phyloP scores from a whole-genome alignment of 495 filamentous ascomycete genomes.

The Aspergillus nanangensis region DNA sequence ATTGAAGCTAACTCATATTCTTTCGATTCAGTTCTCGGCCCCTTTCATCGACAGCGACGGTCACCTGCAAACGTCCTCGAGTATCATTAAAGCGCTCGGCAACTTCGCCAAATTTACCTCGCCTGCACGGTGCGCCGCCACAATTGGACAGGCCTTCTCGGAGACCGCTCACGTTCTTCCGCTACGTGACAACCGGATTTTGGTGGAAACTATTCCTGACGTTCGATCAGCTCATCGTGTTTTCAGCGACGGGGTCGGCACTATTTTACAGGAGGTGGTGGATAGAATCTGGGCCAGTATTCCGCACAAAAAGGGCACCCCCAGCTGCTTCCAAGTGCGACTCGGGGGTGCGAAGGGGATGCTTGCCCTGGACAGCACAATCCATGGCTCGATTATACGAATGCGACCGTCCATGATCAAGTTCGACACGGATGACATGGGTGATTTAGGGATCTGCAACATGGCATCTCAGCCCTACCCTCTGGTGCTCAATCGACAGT shows the following conservation, averaged over 20 bases:
- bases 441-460: constrained; percentile 71
- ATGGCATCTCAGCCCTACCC: constrained; percentile 59
- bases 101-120: constrained; percentile 58
- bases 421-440: constrained; percentile 51
- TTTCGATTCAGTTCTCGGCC: constrained; percentile 52
- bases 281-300: constrained; percentile 25
- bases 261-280: constrained; percentile 54
- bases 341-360: constrained; percentile 63
- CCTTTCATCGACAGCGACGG: constrained; percentile 52
- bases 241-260: constrained; percentile 79
- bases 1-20: not conserved
- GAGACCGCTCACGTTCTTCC: constrained; percentile 57
- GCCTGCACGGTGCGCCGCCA: constrained; percentile 72
- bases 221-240: constrained; percentile 41
- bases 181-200: constrained; percentile 13
- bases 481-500: constrained; percentile 66
- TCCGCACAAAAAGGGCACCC: constrained; percentile 27
- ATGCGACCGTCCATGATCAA: constrained; percentile 77
- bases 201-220: constrained; percentile 30
- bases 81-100: constrained; percentile 59
- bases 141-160: constrained; percentile 81
- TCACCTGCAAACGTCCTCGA: constrained; percentile 32
- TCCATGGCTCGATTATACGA: constrained; percentile 49
- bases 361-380: constrained; percentile 57
- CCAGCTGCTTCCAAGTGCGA: constrained; percentile 62